These are phyloP conservation scores for Aspergillus costaricaensis DNA, from an alignment of 2,329 filamentous ascomycete genomes.

Conservation along the genomic window DNA sequence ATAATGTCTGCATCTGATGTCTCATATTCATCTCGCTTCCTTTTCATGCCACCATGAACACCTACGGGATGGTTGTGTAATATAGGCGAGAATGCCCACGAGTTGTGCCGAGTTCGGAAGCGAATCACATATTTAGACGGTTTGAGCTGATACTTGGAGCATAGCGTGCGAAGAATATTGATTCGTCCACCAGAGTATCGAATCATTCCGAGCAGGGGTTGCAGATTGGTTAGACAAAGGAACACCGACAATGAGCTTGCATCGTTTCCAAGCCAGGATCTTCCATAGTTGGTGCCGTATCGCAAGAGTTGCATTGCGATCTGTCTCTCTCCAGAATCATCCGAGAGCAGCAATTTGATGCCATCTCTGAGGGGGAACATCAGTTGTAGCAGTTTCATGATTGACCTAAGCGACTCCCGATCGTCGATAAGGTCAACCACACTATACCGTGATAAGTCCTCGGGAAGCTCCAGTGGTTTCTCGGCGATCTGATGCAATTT, in stretches of 20 bases:
- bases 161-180: neutral
- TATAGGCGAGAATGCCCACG: neutral
- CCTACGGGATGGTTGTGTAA: neutral
- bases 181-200: neutral
- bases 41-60: neutral
- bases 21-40: neutral
- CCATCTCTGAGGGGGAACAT: neutral
- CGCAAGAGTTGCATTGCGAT: slow-evolving; percentile 6
- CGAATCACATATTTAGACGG: slow-evolving; percentile 3
- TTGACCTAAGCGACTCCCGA: neutral
- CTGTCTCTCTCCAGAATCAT: neutral
- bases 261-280: slow-evolving; percentile 2
- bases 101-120: neutral
- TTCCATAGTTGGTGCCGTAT: slow-evolving; percentile 5
- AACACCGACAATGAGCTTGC: neutral
- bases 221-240: neutral
- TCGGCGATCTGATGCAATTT: neutral
- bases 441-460: neutral
- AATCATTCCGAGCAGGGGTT: neutral
- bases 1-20: neutral
- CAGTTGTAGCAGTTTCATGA: neutral
- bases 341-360: neutral
- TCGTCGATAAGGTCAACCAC: neutral
- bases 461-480: neutral
- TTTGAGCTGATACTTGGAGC: neutral